Conservation (phyloP, 1,284 basidiomycete species). For the Coniophora puteana region DNA sequence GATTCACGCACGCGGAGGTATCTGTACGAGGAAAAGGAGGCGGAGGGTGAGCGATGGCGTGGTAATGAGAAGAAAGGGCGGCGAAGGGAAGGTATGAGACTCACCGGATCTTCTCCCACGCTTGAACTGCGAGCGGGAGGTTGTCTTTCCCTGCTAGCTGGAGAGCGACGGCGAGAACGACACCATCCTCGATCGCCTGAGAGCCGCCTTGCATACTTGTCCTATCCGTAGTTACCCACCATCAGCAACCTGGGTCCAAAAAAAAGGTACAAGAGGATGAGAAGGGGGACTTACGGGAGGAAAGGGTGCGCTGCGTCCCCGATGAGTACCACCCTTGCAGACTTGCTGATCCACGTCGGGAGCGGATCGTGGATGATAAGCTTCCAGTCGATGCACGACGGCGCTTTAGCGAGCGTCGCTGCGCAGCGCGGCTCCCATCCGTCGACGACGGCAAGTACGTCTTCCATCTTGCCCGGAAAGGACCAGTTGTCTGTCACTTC, state of each 20-base stretch:
- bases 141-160: conserved; percentile 19
- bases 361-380: conserved; percentile 26
- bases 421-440: conserved; percentile 23
- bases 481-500: conserved; percentile 20
- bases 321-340: conserved; percentile 23
- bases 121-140: conserved; percentile 16
- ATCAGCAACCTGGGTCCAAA: background rate
- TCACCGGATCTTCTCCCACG: conserved; percentile 25
- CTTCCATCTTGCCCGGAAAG: conserved; percentile 15
- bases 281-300: conserved; percentile 17
- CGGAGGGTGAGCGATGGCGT: too few relatives aligned
- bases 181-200: conserved; percentile 28
- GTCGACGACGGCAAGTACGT: conserved; percentile 15
- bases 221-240: conserved; percentile 14
- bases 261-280: conserved; percentile 9
- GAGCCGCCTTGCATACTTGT: conserved; percentile 26
- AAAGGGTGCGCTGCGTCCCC: conserved; percentile 30
- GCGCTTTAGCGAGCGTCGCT: conserved; percentile 20
- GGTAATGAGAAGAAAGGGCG: background rate
- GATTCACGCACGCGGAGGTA: conserved; percentile 24
- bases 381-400: conserved; percentile 16
- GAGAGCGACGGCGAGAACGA: conserved; percentile 21
- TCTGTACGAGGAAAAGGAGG: conserved; percentile 8
- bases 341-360: conserved; percentile 26
- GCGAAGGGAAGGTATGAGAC: too few relatives aligned